phyloP scores from a whole-genome alignment of 768 basidiomycete genomes.

The Pisolithus orientalis region DNA sequence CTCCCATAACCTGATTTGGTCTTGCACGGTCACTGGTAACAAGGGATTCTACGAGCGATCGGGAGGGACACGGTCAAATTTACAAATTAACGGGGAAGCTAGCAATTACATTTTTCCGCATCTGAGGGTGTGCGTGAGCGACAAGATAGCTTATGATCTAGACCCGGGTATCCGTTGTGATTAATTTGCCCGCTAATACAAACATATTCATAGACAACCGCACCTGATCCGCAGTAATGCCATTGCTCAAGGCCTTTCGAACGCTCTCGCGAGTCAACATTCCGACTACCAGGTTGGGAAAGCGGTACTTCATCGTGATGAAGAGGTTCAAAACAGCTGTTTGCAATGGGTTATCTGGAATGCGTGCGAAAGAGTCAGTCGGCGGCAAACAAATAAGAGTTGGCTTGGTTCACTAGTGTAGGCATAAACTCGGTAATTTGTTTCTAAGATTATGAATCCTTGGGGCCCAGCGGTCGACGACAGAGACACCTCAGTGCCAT shows the following conservation, averaged over 20 bases:
- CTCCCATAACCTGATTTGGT: slow-evolving; percentile 97
- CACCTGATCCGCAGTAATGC: slow-evolving; percentile 95
- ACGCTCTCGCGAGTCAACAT: slow-evolving; percentile 94
- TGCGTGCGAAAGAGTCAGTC: slow-evolving; percentile 14
- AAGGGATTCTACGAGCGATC: slow-evolving; percentile 65
- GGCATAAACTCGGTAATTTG: slow-evolving; percentile 96
- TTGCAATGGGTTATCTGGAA: slow-evolving; percentile 86
- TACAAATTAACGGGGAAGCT: background rate
- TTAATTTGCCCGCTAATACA: slow-evolving; percentile 7
- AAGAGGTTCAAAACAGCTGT: slow-evolving; percentile 95
- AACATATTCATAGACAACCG: slow-evolving; percentile 20
- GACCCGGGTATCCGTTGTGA: slow-evolving; percentile 11
- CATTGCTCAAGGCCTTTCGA: slow-evolving; percentile 87
- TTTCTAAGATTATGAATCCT: slow-evolving; percentile 95
- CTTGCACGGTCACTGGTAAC: slow-evolving; percentile 94
- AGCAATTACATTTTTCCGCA: slow-evolving; percentile 80
- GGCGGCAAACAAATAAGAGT: slow-evolving; percentile 7
- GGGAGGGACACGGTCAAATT: slow-evolving; percentile 2
- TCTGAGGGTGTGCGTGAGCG: slow-evolving; percentile 95
- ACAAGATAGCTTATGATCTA: slow-evolving; percentile 95
- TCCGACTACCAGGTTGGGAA: slow-evolving; percentile 96
- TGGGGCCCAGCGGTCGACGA: slow-evolving; percentile 58
- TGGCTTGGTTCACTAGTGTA: slow-evolving; percentile 68
- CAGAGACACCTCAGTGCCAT: slow-evolving; percentile 20
- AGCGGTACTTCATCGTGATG: slow-evolving; percentile 86